phyloP scores from a whole-genome alignment of 495 filamentous ascomycete genomes.

The Tuber borchii region DNA sequence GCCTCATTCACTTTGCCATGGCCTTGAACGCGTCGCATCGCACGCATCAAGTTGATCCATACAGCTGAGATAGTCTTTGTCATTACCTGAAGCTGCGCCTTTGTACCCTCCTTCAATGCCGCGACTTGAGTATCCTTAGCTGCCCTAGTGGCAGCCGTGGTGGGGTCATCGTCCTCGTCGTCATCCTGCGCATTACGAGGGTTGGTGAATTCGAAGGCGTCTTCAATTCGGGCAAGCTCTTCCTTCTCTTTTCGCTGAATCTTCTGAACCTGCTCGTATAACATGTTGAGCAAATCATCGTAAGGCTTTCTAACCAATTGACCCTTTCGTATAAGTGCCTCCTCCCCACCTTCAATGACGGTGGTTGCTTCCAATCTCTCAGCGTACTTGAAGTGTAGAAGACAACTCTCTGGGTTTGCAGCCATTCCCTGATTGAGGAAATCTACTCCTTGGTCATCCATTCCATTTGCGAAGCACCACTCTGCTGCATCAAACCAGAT shows the following conservation, averaged over 20 bases:
- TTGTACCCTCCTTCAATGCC: slow-evolving; percentile 62
- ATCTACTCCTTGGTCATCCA: slow-evolving; percentile 54
- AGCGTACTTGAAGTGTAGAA: slow-evolving; percentile 80
- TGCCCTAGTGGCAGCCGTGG: slow-evolving; percentile 51
- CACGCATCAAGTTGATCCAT: slow-evolving; percentile 90
- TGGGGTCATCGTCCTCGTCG: slow-evolving; percentile 58
- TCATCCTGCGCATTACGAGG: slow-evolving; percentile 51
- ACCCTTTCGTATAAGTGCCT: slow-evolving; percentile 61
- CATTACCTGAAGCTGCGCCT: slow-evolving; percentile 62
- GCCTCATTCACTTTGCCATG: slow-evolving; percentile 67
- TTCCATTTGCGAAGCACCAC: slow-evolving; percentile 76
- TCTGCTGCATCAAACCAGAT: slow-evolving; percentile 94
- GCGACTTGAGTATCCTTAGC: slow-evolving; percentile 60
- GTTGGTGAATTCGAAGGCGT: slow-evolving; percentile 48
- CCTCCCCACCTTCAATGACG: slow-evolving; percentile 63
- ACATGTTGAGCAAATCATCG: slow-evolving; percentile 70
- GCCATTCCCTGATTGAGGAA: slow-evolving; percentile 74
- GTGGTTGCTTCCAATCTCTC: slow-evolving; percentile 72
- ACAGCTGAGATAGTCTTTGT: slow-evolving; percentile 76
- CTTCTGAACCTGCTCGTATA: slow-evolving; percentile 72
- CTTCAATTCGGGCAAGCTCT: slow-evolving; percentile 64
- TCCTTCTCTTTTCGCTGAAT: slow-evolving; percentile 64
- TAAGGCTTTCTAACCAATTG: slow-evolving; percentile 72
- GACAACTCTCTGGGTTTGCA: slow-evolving; percentile 87
- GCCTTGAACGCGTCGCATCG: slow-evolving; percentile 88